Base-by-base conservation (phyloP, 1,139 yeast species). In the Saccharomyces hybrid region DNA sequence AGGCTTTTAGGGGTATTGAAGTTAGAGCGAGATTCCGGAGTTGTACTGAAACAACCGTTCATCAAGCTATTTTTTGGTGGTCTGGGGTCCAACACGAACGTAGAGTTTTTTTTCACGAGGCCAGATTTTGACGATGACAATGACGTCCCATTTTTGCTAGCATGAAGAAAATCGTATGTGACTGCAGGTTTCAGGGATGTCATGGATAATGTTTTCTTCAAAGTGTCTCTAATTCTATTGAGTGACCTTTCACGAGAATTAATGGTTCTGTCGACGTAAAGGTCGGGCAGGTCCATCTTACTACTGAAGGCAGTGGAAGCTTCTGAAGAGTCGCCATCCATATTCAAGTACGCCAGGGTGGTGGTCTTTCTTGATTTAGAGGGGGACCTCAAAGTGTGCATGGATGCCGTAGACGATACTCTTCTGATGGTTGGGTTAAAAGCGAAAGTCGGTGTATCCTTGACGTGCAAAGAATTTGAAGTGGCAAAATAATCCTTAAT, bases 31-130 rank as follows among this genome's bases (percentile, higher is more conserved):
- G 67, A 56, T 50, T 64, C 67, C 1, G 72, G 72, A 16, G 69
- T 62, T 5, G 65, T 62, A 53, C 70, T 64, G 41, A 59, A 66
- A 32, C 66, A 57, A 26, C 72, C 72, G 51, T 68, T 66, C 72
- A 69, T 69, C 52, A 68, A 54, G 5, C 68, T 59, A 14, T 53
- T 56, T 9, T 51, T 48, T 20, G 70, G 70, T n/a, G 69, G 68
- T 49, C 57, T 59, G 13, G 71, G 71, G 41, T 63, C 67, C 30
- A 69, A 51, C 23, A 59, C 61, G 52, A 69, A 69, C 2, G 71
- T 69, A 2, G 71, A 67, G 50, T 63, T 61, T 31, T 58, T 54
- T 47, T 60, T 63, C n/a, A 55, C 52, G 11, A 47, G 52, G 6
- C 50, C 28, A n/a, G 23, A 31, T 25, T 16, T 42, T 4, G 51